Evolutionary conservation across 305 asterid genomes (phyloP).

Genomic region (Rubia balearica): DNA sequence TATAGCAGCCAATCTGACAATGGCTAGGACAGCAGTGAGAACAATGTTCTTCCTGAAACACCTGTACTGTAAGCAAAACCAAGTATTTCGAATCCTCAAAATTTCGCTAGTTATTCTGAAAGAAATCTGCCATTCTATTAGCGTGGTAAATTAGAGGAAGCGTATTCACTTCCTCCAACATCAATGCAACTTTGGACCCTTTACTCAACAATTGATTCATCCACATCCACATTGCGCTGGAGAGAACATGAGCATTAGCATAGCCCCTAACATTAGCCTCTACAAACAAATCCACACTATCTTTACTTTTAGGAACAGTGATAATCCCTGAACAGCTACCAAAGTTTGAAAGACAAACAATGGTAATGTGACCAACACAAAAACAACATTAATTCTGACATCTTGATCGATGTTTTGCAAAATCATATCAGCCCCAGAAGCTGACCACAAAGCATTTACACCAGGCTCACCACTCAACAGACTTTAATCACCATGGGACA

Average conservation of each 20-base stretch:
- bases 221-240: slow-evolving; percentile 50
- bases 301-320: slow-evolving; percentile 8
- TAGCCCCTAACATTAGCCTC: slow-evolving; percentile 38
- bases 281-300: slow-evolving; percentile 14
- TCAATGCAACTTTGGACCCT: slow-evolving; percentile 43
- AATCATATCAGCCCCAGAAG: slow-evolving; percentile 26
- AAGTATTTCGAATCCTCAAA: slow-evolving; percentile 42
- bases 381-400: slow-evolving; percentile 37
- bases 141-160: slow-evolving; percentile 47
- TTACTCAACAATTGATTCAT: slow-evolving; percentile 49
- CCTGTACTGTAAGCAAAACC: slow-evolving; percentile 32
- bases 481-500: too few species aligned
- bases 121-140: slow-evolving; percentile 32
- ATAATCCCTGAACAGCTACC: slow-evolving; percentile 28
- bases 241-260: slow-evolving; percentile 46
- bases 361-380: slow-evolving; percentile 35
- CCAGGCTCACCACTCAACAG: too few species aligned
- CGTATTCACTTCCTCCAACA: slow-evolving; percentile 44
- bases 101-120: slow-evolving; percentile 45
- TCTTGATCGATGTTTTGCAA: slow-evolving; percentile 12
- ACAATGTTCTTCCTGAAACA: slow-evolving; percentile 55
- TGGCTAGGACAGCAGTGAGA: too few species aligned
- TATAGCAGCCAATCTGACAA: slow-evolving; percentile 27
- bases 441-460: slow-evolving; percentile 20
- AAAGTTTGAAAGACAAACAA: slow-evolving; percentile 28